phyloP scores from a whole-genome alignment of 2,329 filamentous ascomycete genomes.

The Calonectria multiphialidica region DNA sequence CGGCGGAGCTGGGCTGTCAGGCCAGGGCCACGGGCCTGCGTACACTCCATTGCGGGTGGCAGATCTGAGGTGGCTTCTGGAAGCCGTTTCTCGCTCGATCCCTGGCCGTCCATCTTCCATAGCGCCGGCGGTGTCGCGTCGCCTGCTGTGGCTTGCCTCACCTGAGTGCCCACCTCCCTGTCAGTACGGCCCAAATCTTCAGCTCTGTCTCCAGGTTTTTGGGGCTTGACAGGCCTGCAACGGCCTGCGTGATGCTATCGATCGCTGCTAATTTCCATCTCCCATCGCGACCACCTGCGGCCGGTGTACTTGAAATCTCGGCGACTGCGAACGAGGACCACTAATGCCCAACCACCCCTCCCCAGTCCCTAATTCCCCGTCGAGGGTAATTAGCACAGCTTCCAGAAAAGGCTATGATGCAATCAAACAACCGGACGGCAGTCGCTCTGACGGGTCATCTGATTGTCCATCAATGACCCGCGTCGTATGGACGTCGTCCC shows the following conservation, averaged over 20 bases:
- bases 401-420: constrained; percentile 19
- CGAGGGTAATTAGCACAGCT: constrained; percentile 6
- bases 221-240: background rate
- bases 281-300: constrained; percentile 30
- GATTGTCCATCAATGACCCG: constrained; percentile 15
- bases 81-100: constrained; percentile 33
- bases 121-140: constrained; percentile 36
- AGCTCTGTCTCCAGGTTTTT: constrained; percentile 2
- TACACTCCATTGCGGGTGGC: constrained; percentile 29
- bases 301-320: constrained; percentile 36
- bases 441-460: constrained; percentile 18
- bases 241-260: constrained; percentile 8
- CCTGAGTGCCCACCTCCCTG: constrained; percentile 36
- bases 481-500: constrained; percentile 20
- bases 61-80: constrained; percentile 43
- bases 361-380: constrained; percentile 6
- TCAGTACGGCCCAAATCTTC: constrained; percentile 28
- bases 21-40: constrained; percentile 31
- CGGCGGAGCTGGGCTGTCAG: constrained; percentile 40
- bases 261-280: constrained; percentile 35
- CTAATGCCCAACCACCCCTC: constrained; percentile 6
- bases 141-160: constrained; percentile 44
- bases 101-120: constrained; percentile 26
- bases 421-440: constrained; percentile 19
- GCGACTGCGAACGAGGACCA: constrained; percentile 35